These are phyloP conservation scores for Xerocomus potaroensis DNA, from an alignment of 768 basidiomycete genomes.

Conservation along the genomic window DNA sequence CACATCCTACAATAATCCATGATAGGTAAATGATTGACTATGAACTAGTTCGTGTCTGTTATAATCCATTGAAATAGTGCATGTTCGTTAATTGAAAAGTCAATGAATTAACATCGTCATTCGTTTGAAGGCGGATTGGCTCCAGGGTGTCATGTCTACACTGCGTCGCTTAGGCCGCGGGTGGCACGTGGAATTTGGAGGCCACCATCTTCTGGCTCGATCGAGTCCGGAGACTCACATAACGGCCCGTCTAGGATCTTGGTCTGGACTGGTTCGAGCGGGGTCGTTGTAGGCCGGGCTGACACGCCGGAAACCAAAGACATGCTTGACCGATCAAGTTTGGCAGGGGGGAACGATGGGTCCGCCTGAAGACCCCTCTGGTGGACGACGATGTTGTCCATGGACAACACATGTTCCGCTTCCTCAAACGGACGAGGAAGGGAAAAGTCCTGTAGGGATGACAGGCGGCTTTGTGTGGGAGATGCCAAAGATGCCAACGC, in stretches of 20 bases:
- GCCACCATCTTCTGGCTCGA: constrained; percentile 1
- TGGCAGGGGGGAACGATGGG: constrained; percentile 4
- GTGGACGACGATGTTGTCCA: constrained; percentile 7
- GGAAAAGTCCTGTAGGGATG: constrained; percentile 11
- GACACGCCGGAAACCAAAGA: background rate
- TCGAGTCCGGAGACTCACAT: constrained; percentile 24
- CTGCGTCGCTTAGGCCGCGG: background rate
- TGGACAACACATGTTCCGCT: background rate
- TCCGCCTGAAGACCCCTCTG: constrained; percentile 15
- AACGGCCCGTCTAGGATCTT: constrained; percentile 7
- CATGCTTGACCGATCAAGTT: background rate
- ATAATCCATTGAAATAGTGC: background rate
- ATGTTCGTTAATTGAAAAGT: background rate
- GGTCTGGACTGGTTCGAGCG: constrained; percentile 3
- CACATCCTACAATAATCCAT: constrained; percentile 7
- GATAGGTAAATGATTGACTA: background rate
- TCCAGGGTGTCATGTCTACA: background rate
- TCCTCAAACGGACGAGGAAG: constrained; percentile 22
- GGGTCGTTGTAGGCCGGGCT: background rate
- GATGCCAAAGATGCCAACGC: constrained; percentile 10
- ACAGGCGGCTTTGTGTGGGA: constrained; percentile 5
- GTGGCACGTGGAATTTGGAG: background rate
- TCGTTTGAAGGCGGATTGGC: background rate
- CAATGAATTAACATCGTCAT: background rate
- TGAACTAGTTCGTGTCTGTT: background rate